A percentile compares a stretch with the other conserved stretches of the same genome.
phyloP scores from a whole-genome alignment of 352 stramenopile species.

The Phytopythium mirpurense region DNA sequence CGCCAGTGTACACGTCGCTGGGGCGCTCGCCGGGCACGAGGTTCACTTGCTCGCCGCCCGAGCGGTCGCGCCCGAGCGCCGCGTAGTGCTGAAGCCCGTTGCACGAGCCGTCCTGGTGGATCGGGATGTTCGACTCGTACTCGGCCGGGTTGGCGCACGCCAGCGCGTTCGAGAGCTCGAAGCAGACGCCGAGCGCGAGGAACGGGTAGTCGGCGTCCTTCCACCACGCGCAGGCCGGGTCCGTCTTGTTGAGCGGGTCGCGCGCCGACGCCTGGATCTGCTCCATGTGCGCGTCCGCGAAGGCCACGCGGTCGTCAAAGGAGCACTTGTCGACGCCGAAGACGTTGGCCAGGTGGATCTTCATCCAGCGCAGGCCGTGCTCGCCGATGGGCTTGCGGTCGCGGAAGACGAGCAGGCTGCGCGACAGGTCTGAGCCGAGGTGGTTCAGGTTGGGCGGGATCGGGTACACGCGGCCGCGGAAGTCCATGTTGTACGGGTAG shows the following conservation, averaged over 20 bases:
- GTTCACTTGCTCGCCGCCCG: constrained; percentile 96
- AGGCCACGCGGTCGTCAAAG: constrained; percentile 96
- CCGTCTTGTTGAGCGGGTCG: constrained; percentile 85
- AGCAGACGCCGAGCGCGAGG: constrained; percentile 96
- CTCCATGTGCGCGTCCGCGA: constrained; percentile 93
- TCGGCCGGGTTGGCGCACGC: constrained; percentile 90
- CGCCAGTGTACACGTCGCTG: constrained; percentile 97
- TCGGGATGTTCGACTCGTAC: constrained; percentile 95
- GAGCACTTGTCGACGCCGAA: constrained; percentile 92
- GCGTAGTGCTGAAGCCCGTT: constrained; percentile 99
- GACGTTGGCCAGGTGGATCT: constrained; percentile 95
- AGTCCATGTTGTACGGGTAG: constrained; percentile 99
- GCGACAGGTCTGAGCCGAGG: constrained; percentile 97
- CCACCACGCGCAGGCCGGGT: constrained; percentile 87
- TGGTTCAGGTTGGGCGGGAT: constrained; percentile 99
- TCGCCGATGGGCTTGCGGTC: constrained; percentile 93
- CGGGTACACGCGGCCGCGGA: constrained; percentile 97
- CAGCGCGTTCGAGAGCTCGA: constrained; percentile 93
- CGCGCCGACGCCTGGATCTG: constrained; percentile 88
- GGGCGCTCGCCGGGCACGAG: constrained; percentile 91
- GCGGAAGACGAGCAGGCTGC: constrained; percentile 95
- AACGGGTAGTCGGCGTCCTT: constrained; percentile 97
- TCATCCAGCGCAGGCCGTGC: constrained; percentile 96
- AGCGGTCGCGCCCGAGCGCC: constrained; percentile 92
- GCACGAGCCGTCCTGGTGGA: constrained; percentile 98